phyloP scores from a whole-genome alignment of 2,329 filamentous ascomycete species.

The Anisogramma anomala region DNA sequence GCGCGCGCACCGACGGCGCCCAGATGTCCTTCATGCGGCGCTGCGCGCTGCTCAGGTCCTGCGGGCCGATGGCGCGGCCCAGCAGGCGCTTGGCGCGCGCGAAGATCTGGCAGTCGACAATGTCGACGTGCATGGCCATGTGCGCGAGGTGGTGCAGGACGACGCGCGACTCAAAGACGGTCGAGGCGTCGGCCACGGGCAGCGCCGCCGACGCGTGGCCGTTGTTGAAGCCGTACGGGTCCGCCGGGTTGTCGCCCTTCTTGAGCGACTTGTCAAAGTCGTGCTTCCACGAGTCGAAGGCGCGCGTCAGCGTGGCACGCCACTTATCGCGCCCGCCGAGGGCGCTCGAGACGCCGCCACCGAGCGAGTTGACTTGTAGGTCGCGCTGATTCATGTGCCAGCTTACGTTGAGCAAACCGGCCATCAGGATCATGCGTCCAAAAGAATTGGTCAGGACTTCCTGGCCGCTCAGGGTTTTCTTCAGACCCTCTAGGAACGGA shows the following conservation, averaged over 20 bases:
- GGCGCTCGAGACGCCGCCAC: slow-evolving; percentile 57
- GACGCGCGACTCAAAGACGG: slow-evolving; percentile 74
- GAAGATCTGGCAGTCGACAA: slow-evolving; percentile 95
- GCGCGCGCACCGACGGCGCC: slow-evolving; percentile 77
- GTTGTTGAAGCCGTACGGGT: slow-evolving; percentile 38
- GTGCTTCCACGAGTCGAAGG: slow-evolving; percentile 87
- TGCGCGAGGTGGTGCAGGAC: slow-evolving; percentile 89
- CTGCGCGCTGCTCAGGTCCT: slow-evolving; percentile 69
- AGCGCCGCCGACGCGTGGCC: slow-evolving; percentile 25
- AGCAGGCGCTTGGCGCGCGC: slow-evolving; percentile 76
- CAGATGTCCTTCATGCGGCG: slow-evolving; percentile 78
- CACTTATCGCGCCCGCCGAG: slow-evolving; percentile 85
- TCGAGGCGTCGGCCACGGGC: slow-evolving; percentile 51
- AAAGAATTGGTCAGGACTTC: slow-evolving; percentile 86
- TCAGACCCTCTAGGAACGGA: slow-evolving; percentile 82
- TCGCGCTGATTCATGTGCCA: slow-evolving; percentile 98
- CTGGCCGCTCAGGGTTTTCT: slow-evolving; percentile 75
- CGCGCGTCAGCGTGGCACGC: slow-evolving; percentile 71
- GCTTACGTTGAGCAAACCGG: slow-evolving; percentile 80
- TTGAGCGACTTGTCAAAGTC: slow-evolving; percentile 78
- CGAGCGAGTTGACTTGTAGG: slow-evolving; percentile 79
- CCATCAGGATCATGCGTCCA: slow-evolving; percentile 86
- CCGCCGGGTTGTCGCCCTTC: slow-evolving; percentile 39
- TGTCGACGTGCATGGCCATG: slow-evolving; percentile 96
- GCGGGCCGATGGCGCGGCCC: slow-evolving; percentile 69